These are phyloP conservation scores for Pseudozyma pruni DNA, from an alignment of 1,284 basidiomycete genomes.

Conservation along the genomic window DNA sequence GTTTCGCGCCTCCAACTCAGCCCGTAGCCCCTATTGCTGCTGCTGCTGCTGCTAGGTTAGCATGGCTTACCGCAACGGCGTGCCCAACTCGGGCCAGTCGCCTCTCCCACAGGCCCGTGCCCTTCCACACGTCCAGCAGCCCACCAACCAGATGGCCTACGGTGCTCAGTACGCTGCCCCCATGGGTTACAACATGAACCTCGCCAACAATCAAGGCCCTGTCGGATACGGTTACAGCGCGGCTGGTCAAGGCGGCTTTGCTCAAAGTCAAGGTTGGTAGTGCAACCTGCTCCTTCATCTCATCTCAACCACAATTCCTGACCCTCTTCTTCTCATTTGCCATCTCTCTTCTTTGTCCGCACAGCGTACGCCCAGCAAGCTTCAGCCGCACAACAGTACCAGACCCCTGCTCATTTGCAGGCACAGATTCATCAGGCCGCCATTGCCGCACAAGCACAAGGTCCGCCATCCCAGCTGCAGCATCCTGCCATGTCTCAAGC, in stretches of 20 bases:
- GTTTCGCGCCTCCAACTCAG: no score
- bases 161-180: conserved; percentile 60
- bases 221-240: conserved; percentile 53
- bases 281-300: background rate
- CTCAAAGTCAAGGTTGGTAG: conserved; percentile 60
- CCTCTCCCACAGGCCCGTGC: conserved; percentile 35
- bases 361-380: conserved; percentile 58
- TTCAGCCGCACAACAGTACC: conserved; percentile 36
- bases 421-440: conserved; percentile 63
- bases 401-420: conserved; percentile 46
- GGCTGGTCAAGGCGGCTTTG: conserved; percentile 61
- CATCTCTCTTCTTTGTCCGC: background rate
- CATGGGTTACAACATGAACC: conserved; percentile 51
- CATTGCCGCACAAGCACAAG: conserved; percentile 60
- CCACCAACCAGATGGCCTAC: conserved; percentile 58
- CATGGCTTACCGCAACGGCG: conserved; percentile 51
- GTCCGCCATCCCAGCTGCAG: conserved; percentile 60
- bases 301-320: background rate
- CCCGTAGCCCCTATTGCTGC: background rate
- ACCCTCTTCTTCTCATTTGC: background rate
- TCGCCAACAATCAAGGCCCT: conserved; percentile 27
- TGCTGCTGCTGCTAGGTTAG: no score
- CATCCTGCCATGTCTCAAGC: conserved; percentile 63
- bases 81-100: conserved; percentile 34
- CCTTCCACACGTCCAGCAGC: conserved; percentile 56